These are phyloP conservation scores for Penicillium janthinellum DNA, from an alignment of 2,329 filamentous ascomycete species.

Conservation along the genomic window DNA sequence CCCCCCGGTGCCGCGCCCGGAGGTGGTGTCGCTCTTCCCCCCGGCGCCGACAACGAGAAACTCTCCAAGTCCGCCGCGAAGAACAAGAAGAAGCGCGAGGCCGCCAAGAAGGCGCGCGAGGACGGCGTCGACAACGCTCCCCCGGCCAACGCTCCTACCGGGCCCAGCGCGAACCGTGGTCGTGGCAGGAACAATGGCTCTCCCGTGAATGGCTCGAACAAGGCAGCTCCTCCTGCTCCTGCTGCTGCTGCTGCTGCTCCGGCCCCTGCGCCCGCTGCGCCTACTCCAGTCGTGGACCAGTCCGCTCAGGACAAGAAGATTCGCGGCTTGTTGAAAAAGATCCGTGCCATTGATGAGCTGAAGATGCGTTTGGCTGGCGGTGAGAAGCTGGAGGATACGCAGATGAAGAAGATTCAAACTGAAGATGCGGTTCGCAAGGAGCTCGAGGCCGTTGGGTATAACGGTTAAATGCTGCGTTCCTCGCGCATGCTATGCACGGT, in stretches of 20 bases:
- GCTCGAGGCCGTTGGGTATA: conserved; percentile 64
- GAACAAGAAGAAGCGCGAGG: conserved; percentile 98
- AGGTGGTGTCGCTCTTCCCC: conserved; percentile 66
- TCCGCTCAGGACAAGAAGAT: conserved; percentile 91
- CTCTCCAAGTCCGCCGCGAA: conserved; percentile 84
- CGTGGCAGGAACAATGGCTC: conserved; percentile 36
- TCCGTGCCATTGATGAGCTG: conserved; percentile 93
- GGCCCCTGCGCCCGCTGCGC: conserved; percentile 24
- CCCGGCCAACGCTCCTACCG: conserved; percentile 26
- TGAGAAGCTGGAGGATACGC: conserved; percentile 97
- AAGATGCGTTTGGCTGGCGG: conserved; percentile 94
- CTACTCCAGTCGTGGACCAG: conserved; percentile 47
- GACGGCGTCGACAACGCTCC: conserved; percentile 48
- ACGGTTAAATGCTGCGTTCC: conserved; percentile 26
- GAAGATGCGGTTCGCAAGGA: conserved; percentile 84
- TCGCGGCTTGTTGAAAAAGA: conserved; percentile 91
- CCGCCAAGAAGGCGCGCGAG: conserved; percentile 85
- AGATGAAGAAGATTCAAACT: conserved; percentile 96
- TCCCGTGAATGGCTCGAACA: conserved; percentile 38
- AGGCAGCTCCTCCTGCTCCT: conserved; percentile 29
- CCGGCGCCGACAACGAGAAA: conserved; percentile 66
- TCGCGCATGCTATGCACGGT: not conserved
- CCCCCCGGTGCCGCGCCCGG: conserved; percentile 70
- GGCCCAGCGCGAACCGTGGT: conserved; percentile 63
- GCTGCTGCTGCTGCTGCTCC: conserved; percentile 32